These are phyloP conservation scores for Trypanosoma cruzi DNA, from an alignment of 208 protist species.

Conservation along the genomic window DNA sequence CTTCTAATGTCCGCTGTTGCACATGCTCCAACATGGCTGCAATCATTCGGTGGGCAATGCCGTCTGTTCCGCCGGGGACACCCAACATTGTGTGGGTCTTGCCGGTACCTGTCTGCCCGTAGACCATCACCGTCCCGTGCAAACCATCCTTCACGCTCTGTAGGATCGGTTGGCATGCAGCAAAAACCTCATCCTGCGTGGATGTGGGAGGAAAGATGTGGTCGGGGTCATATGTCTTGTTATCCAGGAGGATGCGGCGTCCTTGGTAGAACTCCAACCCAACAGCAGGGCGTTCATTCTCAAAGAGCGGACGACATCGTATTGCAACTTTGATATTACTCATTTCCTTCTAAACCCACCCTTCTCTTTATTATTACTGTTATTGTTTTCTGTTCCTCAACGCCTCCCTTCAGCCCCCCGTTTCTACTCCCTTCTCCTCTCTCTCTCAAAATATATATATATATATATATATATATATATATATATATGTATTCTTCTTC, in stretches of 20 bases:
- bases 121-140: conserved; percentile 94
- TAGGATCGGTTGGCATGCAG: conserved; percentile 82
- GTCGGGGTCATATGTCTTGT: conserved; percentile 92
- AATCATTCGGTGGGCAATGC: conserved; percentile 92
- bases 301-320: conserved; percentile 81
- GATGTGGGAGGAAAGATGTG: conserved; percentile 68
- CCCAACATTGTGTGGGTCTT: conserved; percentile 97
- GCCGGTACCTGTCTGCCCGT: conserved; percentile 95
- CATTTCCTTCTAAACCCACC: conserved; percentile 33
- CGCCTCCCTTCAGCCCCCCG: too few species aligned
- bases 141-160: conserved; percentile 90
- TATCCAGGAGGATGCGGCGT: conserved; percentile 84
- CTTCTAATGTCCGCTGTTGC: conserved; percentile 79
- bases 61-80: conserved; percentile 44
- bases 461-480: too few species aligned
- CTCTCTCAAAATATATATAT: not conserved
- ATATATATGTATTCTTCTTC: too few species aligned
- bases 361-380: not conserved
- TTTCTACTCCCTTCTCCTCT: too few species aligned
- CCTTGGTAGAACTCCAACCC: conserved; percentile 75
- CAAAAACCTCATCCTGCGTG: conserved; percentile 88
- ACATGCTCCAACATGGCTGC: conserved; percentile 92
- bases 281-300: conserved; percentile 66
- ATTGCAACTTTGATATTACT: conserved; percentile 91
- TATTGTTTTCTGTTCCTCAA: not conserved